Base-by-base conservation (phyloP, 73 alveolate genomes). In the Symbiodinium pilosum region DNA sequence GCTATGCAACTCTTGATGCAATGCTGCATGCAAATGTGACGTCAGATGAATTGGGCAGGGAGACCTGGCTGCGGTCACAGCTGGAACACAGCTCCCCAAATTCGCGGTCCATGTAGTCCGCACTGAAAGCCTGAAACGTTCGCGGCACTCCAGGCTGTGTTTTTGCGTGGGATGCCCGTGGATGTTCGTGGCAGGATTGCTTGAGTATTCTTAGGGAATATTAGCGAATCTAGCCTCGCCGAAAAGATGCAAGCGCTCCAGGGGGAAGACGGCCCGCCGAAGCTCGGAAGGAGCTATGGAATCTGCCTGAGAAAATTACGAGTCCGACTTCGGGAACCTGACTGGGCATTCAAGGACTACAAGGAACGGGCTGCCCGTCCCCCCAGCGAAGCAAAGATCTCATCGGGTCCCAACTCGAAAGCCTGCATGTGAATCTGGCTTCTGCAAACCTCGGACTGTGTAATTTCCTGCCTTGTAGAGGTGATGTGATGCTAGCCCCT, bases 21-120 rank as follows among this genome's bases (percentile, higher is more conserved):
- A 7, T 47, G 64, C 16, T 16, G 16, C 7, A 47, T 16, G 7
- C 16, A 16, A 47, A 11, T 11, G 7, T 47, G 24, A 11, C 64
- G 71, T 54, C 38, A 34, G n/a, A n/a, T n/a, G n/a, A n/a, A n/a
- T n/a, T n/a, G n/a, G n/a, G n/a, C n/a, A n/a, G n/a, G n/a, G n/a
- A n/a, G 88, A 43, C 97, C 97, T 91, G 87, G 84, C 52, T 91
- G 54, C 97, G 97, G 47, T 83, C 97, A 91, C 97, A 91, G 97
- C 97, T 91, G 87, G 97, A 91, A 88, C 97, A 91, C 51, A 91
- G 84, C 59, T 71, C 77, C 88, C 77, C 75, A 47, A 91, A 91
- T 88, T 91, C 97, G 77, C 44, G 84, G 43, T 91, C 84, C 40
- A 86, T 71, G 88, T 69, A 42, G 88, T 71, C 88, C 28, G 84